A percentile compares a stretch with the other conserved stretches of the same genome.
These are phyloP conservation scores for Peribolospora kevripleyi DNA, from an alignment of 768 basidiomycete genomes.

Conservation along the genomic window DNA sequence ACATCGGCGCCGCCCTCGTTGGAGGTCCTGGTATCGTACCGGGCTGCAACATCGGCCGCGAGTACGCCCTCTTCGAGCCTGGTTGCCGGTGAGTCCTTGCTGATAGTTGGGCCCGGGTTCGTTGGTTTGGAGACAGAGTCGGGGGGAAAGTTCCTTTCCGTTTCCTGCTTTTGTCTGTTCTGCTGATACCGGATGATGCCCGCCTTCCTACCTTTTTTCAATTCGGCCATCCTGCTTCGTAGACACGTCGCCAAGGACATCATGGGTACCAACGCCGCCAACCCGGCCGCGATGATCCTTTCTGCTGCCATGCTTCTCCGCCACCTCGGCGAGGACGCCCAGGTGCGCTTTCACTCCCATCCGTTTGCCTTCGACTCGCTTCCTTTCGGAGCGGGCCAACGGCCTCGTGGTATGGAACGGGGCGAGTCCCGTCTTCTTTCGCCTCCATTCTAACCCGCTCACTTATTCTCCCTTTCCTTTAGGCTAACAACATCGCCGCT, in stretches of 20 bases:
- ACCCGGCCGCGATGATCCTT: constrained; percentile 24
- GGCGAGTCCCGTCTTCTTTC: neutral
- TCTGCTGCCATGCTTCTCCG: constrained; percentile 23
- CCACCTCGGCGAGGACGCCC: constrained; percentile 16
- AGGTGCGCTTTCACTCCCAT: neutral
- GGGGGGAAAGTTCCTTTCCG: constrained; percentile 12
- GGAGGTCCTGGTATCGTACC: constrained; percentile 96
- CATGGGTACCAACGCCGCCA: constrained; percentile 24
- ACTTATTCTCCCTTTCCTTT: constrained; percentile 40
- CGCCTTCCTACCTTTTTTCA: neutral
- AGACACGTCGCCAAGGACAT: constrained; percentile 46
- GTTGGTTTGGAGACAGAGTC: neutral
- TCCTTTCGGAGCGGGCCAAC: neutral
- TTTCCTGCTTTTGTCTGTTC: neutral
- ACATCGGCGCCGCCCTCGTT: constrained; percentile 94
- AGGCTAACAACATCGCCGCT: constrained; percentile 78
- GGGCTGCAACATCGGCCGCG: constrained; percentile 91
- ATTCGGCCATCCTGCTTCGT: neutral
- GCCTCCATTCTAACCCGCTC: neutral
- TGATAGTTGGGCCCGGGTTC: neutral
- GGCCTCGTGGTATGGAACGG: neutral
- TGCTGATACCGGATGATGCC: neutral
- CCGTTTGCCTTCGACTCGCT: neutral
- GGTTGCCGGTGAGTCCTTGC: constrained; percentile 45
- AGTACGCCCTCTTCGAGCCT: constrained; percentile 95